Base-by-base conservation (phyloP, 1,284 basidiomycete genomes). In the Cryptococcus depauperatus region DNA sequence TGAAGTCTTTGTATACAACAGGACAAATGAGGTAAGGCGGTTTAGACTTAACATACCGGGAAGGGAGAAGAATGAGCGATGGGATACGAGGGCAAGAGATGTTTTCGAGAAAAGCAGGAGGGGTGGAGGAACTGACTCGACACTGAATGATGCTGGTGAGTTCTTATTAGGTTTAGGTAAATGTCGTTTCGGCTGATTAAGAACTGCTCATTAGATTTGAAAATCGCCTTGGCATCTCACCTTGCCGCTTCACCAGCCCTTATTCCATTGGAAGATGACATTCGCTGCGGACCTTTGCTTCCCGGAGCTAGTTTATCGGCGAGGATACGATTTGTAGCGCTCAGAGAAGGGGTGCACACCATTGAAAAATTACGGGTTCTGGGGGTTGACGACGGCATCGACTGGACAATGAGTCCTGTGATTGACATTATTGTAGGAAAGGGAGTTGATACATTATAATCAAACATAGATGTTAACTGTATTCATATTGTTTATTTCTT, bases 1-100 rank as follows among this genome's bases (percentile, higher is more conserved):
- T 52, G 87, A 92, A 56, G 82, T 91, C 5, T 91, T 91, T 59
- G 84, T 91, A 41, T 87, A 84, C 62, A 92, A 91, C 61, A 81
- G 82, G 64, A 83, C 81, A n/a, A 75, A 79, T 40, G 80, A 82
- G 75, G 81, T 81, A 41, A 74, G 85, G 48, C 68, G 85, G 48
- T 85, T 90, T 57, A 84, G 87, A 64, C 74, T 90, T 22, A 79
- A 77, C 19, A 81, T 79, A 61, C 83, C 83, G 1, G 75, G 69
- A 73, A 66, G 74, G 52, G 75, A 75, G 33, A 71, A 32, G 11
- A 34, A 33, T 13, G 16, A 6, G 7, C 28, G 21, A 26, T 37
- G 29, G 42, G 50, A 73, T 18, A 44, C 37, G 14, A 46, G 49
- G 8, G 45, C 61, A n/a, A 46, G 53, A 18, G 61, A 66, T 4